phyloP scores from a whole-genome alignment of 2,329 filamentous ascomycete species.

The Pseudocercospora vitis region DNA sequence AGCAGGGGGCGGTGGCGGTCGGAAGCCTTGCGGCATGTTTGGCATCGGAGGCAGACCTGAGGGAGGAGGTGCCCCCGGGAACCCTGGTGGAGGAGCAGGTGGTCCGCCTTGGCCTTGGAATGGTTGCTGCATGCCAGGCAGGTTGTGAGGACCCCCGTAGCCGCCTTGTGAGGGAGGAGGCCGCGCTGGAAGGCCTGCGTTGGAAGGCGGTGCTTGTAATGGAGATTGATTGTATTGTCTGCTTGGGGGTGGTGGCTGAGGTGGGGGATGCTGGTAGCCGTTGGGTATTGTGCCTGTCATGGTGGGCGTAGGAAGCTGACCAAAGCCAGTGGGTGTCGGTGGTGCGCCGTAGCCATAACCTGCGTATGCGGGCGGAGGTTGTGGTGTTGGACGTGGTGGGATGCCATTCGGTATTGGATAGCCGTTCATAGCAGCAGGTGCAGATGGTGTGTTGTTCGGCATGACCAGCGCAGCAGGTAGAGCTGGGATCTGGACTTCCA shows the following conservation, averaged over 20 bases:
- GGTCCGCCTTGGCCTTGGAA: constrained; percentile 44
- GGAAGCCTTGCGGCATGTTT: constrained; percentile 27
- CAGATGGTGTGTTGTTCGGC: constrained; percentile 41
- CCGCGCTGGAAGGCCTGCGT: constrained; percentile 63
- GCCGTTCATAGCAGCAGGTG: constrained; percentile 46
- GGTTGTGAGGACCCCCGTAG: constrained; percentile 64
- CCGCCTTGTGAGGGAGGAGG: constrained; percentile 69
- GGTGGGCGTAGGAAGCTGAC: constrained; percentile 19
- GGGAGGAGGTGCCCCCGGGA: constrained; percentile 43
- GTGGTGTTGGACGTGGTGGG: constrained; percentile 32
- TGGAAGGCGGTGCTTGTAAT: constrained; percentile 60
- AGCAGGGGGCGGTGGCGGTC: constrained; percentile 50
- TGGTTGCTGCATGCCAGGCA: constrained; percentile 38
- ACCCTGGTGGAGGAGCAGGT: constrained; percentile 30
- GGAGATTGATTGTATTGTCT: constrained; percentile 44
- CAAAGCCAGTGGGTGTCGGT: constrained; percentile 21
- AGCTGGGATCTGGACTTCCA: constrained; percentile 75
- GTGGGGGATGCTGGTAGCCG: constrained; percentile 13
- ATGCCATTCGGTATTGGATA: constrained; percentile 32
- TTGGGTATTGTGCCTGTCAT: constrained; percentile 21
- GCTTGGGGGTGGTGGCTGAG: constrained; percentile 17
- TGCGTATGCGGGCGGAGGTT: constrained; percentile 25
- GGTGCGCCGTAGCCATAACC: constrained; percentile 22
- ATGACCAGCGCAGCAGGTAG: constrained; percentile 72
- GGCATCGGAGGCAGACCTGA: constrained; percentile 47